Evolutionary conservation across 2,329 filamentous ascomycete genomes (phyloP), one percentile per base, ranked within the genome.

Genomic region (Dothideomycetes sp.): DNA sequence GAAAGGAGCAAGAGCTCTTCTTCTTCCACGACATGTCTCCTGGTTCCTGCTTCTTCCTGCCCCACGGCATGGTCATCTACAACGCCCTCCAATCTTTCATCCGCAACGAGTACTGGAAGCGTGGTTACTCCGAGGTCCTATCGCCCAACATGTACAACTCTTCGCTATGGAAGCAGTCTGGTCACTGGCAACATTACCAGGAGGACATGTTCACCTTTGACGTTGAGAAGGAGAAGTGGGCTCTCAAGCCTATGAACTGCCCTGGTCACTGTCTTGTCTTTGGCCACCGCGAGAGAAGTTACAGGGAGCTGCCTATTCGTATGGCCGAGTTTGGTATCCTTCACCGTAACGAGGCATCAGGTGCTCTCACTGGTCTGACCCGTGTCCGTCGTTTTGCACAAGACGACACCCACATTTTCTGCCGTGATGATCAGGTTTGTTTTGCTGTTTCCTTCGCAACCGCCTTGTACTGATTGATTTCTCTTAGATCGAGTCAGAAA

Each of bases 231-330:
- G 81, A 83, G 47, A 71, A 79, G 49, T 87, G 81, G 69, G 87
- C 79, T 12, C 67, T 96, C 37, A 96, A 96, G 68, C 89, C 89
- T 19, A 96, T 96, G 91, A 96, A 96, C 68, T 98, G 91, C 65
- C 91, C 91, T 3, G 87, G 87, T 19, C 89, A 96, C 64, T 93
- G 84, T 62, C 67, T 91, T 49, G 81, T 95, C 54, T 94, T 94
- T 61, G 77, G 74, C 36, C 81, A 89, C 61, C 76, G 83, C 39
- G 83, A 85, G 55, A 76, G 85, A 53, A 91, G 82, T 62, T 94
- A 96, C 63, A 73, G 83, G 53, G 87, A 96, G 52, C 69, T 98
- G 43, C 91, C 91, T 19, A 81, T 93, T 65, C 76, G 91, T 55
- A 83, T 94, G 65, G 89, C 91, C 37, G 91, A 98, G 59, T 96